Base-by-base conservation (phyloP, 306 rosid species). In the Gastrolobium villosum region DNA sequence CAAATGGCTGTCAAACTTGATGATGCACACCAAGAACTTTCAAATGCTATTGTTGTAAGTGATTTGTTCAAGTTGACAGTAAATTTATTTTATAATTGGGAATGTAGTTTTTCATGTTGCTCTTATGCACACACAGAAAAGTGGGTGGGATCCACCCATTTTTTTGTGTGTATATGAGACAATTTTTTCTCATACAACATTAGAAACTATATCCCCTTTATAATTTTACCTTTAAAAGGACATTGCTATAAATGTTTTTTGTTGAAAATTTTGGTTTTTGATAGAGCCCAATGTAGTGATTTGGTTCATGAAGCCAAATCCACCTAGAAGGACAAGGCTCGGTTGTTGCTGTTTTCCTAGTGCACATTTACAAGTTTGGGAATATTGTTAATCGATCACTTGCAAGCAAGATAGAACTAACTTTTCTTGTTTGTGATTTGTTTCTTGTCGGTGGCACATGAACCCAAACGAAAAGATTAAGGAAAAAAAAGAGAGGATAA, bases 11-110 rank as follows among this genome's bases (percentile, higher is more conserved):
- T 92, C 81, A 95, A 86, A 83, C 98, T 95, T 70, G 99, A 95
- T 77, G 99, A 91, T 67, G 99, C 99, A 81, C 98, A 92, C 84
- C 91, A 91, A 81, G 99, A 95, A 7, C 98, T 95, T 87, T 95
- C 99, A 81, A 90, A 95, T 85, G 99, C 97, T 83, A 95, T 95
- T 63, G 96, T 84, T 74, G 98, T 95, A 85, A 79, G 91, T 84
- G 55, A 56, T 76, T 76, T 28, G 4, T 62, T 70, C 2, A 43
- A 40, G 52, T 72, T 74, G 61, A 43, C 15, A 44, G 32, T 31
- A 13, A 48, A 3, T 65, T 50, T 60, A 36, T 54, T 62, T 31
- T 50, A 34, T 28, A 53, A 20, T 20, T 20, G 26, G 1, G 26
- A 20, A 20, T 20, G 1, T 20, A 20, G 26, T 20, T 20, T 20